Evolutionary conservation across 768 basidiomycete species (phyloP), one percentile per base, ranked within the genome.

Genomic region (Suillus sp.): DNA sequence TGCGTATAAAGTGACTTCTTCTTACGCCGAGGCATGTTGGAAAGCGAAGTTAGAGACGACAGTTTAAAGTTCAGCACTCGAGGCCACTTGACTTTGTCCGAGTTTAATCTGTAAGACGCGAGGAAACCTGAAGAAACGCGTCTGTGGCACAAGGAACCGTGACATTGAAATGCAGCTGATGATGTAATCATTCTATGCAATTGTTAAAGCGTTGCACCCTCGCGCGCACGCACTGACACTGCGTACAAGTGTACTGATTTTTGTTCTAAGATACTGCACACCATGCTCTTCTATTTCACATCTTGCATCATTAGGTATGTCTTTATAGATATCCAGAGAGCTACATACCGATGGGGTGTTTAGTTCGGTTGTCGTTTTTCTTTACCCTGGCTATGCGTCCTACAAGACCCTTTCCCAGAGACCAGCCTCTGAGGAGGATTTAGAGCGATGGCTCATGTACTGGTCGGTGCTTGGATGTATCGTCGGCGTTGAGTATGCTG

Each of bases 361-460:
- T 66, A 92, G 91, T 74, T 88, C 89, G n/a, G 75, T 84, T 40
- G 81, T 81, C 6, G 92, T 89, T 22, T 96, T 94, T 76, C 83
- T 96, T 45, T 96, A 98, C 74, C 95, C 95, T 0, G 92, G 91
- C 27, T 98, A 98, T 78, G 92, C 94, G 35, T 95, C 93, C n/a
- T 98, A 96, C 81, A 98, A 98, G 80, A 88, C 92, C 0, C 84
- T 98, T 37, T 90, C 91, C 42, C 87, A 91, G 68, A 83, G 93
- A n/a, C 92, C 92, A 22, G 91, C 92, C 1, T 89, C 89, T 0
- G 92, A 93, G 69, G 84, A 82, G 58, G 93, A 94, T 51, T 81
- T 96, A 10, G 96, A 97, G 73, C 81, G 94, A 77, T 97, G 96
- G 95, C 83, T 98, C 60, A 96, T 95, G 92, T 98, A 97, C 70